Percentiles rank a stretch among this genome's conserved stretches.
Conservation (phyloP, 202 grass and related monocot genomes). For the Tripidium arundinaceum region DNA sequence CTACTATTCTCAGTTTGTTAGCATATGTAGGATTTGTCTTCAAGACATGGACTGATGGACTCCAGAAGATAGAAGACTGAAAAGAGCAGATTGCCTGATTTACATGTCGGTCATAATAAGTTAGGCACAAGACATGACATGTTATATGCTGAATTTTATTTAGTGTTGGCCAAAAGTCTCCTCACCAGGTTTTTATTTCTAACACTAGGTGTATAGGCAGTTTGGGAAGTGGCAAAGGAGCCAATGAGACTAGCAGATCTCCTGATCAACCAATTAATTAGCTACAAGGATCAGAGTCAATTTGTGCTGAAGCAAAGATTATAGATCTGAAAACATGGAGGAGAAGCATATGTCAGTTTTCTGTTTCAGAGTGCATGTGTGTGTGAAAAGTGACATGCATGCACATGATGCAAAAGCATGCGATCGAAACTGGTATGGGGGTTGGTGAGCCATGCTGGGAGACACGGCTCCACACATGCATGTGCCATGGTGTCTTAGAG, state of each 20-base stretch:
- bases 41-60: neutral
- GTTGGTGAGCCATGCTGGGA: conserved; percentile 29
- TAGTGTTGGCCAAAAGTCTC: neutral
- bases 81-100: neutral
- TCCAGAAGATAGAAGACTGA: neutral
- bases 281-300: neutral
- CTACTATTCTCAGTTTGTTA: neutral
- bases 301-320: neutral
- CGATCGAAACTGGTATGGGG: neutral
- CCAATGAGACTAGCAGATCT: neutral
- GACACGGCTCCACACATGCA: conserved; percentile 22
- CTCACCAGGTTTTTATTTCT: neutral
- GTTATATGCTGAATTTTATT: neutral
- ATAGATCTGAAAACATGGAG: neutral
- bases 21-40: neutral
- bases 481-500: conserved; percentile 1
- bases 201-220: neutral
- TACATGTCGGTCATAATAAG: neutral
- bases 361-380: neutral
- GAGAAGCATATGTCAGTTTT: neutral
- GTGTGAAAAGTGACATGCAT: neutral
- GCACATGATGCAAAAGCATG: conserved; percentile 19
- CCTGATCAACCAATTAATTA: neutral
- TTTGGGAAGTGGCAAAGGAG: neutral
- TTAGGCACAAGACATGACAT: neutral